Base-by-base conservation (phyloP, 345 rosid species). In the Zanthoxylum bungeanum region DNA sequence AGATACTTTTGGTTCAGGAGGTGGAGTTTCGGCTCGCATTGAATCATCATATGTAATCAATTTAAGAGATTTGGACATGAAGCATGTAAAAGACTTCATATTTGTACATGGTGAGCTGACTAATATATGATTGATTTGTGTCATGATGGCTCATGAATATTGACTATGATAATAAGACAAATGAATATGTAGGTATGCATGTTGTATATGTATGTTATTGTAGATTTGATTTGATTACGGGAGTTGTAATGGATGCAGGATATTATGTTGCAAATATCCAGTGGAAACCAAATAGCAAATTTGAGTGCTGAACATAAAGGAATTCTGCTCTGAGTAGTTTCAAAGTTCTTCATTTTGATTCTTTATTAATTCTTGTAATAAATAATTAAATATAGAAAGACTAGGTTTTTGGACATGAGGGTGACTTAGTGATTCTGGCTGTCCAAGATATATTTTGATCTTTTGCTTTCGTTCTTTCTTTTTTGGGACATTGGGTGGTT, bases 31-130 rank as follows among this genome's bases (percentile, higher is more conserved):
- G 77, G 82, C 93, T 56, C 85, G 84, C 57, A 79, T 95, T 61
- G 93, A 91, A 73, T 92, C 97, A 70, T 95, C 98, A 47, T 91
- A 88, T 76, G 83, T 88, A n/a, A 84, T 95, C 76, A 89, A 83
- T 76, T 84, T 95, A 73, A 88, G 93, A 68, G 99, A 92, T 77
- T 78, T 92, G 81, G 93, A 82, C 72, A 83, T 92, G 90, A 92
- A 88, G 86, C 98, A 95, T 66, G 81, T 92, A 55, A 95, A 92
- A 84, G 98, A 95, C 80, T 92, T 95, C 73, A 82, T 95, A 79
- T 95, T 95, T 82, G 83, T 92, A 31, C 91, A 92, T 70, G 99
- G 99, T 95, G 78, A 70, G 92, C 50, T 66, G 52, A 22, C 53
- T 64, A 24, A 46, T 46, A 57, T 51, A 60, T 66, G 27, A 22